phyloP scores from a whole-genome alignment of 169 alveolate genomes.

The Plasmodium yoelii region DNA sequence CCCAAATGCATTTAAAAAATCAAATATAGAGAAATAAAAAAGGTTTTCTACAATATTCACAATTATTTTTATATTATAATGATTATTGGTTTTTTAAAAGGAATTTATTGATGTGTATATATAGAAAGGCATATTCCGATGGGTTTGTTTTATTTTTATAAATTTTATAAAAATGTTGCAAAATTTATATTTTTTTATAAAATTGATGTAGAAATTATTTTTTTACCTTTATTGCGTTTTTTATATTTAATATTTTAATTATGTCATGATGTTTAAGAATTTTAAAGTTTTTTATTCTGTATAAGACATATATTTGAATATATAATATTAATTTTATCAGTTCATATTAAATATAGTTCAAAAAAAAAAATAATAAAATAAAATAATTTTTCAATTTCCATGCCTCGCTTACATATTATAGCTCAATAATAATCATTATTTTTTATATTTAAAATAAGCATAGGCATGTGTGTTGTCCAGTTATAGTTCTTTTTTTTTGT shows the following conservation, averaged over 20 bases:
- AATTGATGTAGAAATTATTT: background rate
- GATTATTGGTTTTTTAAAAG: no score
- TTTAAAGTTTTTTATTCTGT: background rate
- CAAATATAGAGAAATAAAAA: no score
- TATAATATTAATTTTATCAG: background rate
- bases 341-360: background rate
- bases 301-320: background rate
- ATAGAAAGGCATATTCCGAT: no score
- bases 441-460: conserved; percentile 25
- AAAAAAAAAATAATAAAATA: background rate
- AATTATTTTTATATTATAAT: no score
- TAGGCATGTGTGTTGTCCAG: conserved; percentile 11
- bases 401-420: background rate
- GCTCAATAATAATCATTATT: background rate
- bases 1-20: no score
- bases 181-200: background rate
- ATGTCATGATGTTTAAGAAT: background rate
- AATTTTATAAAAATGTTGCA: background rate
- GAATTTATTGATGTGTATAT: no score
- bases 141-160: background rate
- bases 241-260: background rate
- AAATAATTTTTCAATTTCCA: background rate
- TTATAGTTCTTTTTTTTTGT: background rate
- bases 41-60: no score
- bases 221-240: background rate